These are phyloP conservation scores for Panicum virgatum DNA, from an alignment of 202 grass and related monocot species.

Conservation along the genomic window DNA sequence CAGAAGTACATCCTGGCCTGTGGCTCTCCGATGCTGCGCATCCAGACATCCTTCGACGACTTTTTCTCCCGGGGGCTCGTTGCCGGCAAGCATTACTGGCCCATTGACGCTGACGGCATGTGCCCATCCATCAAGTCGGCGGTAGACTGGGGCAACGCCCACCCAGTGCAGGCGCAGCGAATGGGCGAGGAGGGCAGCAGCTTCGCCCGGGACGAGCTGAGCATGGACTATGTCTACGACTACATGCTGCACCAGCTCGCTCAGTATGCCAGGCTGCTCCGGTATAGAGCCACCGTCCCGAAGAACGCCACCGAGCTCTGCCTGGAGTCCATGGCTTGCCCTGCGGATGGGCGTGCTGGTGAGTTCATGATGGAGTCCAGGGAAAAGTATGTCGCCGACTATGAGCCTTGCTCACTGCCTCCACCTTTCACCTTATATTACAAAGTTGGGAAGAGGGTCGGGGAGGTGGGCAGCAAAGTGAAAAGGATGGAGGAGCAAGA, in stretches of 20 bases:
- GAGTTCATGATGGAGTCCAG: neutral
- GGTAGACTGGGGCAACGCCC: conserved; percentile 12
- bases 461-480: neutral
- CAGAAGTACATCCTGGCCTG: conserved; percentile 15
- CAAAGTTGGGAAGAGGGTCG: neutral
- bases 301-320: neutral
- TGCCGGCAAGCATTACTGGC: neutral
- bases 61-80: conserved; percentile 1
- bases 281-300: neutral
- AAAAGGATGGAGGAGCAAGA: neutral
- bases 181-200: neutral
- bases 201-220: neutral
- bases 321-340: neutral
- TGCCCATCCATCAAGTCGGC: conserved; percentile 13
- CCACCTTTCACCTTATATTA: neutral
- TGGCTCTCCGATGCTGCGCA: neutral
- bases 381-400: neutral
- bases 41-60: neutral
- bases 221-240: conserved; percentile 23
- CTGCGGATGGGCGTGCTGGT: neutral
- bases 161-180: neutral
- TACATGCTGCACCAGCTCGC: conserved; percentile 18
- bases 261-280: neutral
- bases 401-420: neutral
- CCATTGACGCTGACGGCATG: neutral